Evolutionary conservation across 805 yeast genomes (phyloP).

Genomic region (Metschnikowia rubicola): DNA sequence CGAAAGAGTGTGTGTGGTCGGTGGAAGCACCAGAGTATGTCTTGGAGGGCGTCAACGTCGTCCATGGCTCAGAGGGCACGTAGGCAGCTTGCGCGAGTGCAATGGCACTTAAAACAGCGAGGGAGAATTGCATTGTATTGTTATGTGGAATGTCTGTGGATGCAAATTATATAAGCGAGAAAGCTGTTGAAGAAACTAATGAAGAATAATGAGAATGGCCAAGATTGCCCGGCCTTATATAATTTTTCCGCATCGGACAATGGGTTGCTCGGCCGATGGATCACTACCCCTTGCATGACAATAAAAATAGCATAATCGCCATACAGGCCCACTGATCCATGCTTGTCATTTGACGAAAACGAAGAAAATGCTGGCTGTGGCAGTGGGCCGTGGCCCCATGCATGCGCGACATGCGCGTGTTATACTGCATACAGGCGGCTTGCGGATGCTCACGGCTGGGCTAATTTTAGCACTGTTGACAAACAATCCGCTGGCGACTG

Average conservation of each 20-base stretch:
- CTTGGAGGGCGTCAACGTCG: slow-evolving; percentile 67
- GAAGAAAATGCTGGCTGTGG: slow-evolving; percentile 3
- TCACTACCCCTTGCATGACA: slow-evolving; percentile 10
- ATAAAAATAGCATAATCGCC: neutral
- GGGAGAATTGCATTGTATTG: slow-evolving; percentile 14
- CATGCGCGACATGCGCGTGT: slow-evolving; percentile 5
- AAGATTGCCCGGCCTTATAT: slow-evolving; percentile 1
- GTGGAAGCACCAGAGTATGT: slow-evolving; percentile 53
- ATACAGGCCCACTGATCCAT: slow-evolving; percentile 3
- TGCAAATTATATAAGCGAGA: neutral
- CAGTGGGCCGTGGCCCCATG: neutral
- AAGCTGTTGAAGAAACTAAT: neutral
- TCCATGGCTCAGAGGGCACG: slow-evolving; percentile 65
- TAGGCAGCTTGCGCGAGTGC: slow-evolving; percentile 56
- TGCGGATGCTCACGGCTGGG: neutral
- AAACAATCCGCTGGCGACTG: slow-evolving; percentile 4
- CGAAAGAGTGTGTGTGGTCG: slow-evolving; percentile 55
- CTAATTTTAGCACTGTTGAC: slow-evolving; percentile 1
- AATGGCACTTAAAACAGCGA: slow-evolving; percentile 34
- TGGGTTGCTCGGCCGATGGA: neutral
- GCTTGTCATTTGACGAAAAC: slow-evolving; percentile 8
- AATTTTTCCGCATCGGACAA: neutral
- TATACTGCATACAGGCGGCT: neutral
- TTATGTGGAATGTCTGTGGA: neutral
- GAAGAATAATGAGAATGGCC: neutral